Conservation (phyloP, 805 yeast genomes). For the Candida sanyiensis region DNA sequence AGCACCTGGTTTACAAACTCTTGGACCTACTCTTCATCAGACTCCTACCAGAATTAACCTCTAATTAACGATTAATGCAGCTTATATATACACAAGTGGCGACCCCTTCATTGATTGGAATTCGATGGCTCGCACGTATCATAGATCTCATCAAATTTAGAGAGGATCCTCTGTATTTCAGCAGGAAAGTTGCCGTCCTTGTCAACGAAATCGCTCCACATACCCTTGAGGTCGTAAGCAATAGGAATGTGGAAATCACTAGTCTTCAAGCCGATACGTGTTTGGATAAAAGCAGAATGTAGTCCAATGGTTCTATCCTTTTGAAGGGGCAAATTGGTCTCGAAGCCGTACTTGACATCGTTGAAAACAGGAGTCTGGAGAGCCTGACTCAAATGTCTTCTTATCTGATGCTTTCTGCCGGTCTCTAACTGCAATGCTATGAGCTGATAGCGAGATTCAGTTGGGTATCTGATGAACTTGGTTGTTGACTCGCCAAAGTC, state of each 20-base stretch:
- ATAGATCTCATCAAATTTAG: conserved; percentile 18
- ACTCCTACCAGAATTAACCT: conserved; percentile 33
- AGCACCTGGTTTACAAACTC: conserved; percentile 36
- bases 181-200: conserved; percentile 23
- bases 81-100: background rate
- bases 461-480: conserved; percentile 12
- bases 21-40: conserved; percentile 37
- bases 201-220: conserved; percentile 28
- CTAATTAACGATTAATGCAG: conserved; percentile 2
- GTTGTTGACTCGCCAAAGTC: conserved; percentile 12
- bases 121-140: too few relatives aligned
- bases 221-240: conserved; percentile 6
- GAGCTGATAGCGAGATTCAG: conserved; percentile 18
- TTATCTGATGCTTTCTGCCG: conserved; percentile 38
- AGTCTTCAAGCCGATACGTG: conserved; percentile 27
- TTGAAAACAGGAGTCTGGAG: conserved; percentile 27
- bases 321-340: background rate
- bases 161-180: conserved; percentile 19
- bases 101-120: too few relatives aligned
- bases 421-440: conserved; percentile 30
- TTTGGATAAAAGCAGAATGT: conserved; percentile 32
- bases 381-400: conserved; percentile 26
- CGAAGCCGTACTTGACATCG: conserved; percentile 27
- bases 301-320: conserved; percentile 27
- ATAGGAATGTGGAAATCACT: conserved; percentile 13